A percentile compares a stretch with the other conserved stretches of the same genome.
Conservation (phyloP, 345 rosid species). For the Heritiera fomes region DNA sequence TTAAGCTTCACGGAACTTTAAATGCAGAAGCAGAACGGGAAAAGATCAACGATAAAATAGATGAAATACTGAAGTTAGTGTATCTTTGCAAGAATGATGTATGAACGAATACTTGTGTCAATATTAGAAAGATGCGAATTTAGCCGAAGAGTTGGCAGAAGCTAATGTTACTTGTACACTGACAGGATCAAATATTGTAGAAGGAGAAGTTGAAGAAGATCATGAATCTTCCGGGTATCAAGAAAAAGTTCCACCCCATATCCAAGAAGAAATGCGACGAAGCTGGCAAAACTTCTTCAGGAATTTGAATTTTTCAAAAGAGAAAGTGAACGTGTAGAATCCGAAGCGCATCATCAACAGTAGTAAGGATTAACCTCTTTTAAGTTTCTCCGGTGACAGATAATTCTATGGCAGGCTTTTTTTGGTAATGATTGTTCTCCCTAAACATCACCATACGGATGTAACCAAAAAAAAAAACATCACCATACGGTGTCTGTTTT, state of each 20-base stretch:
- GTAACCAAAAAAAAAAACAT: background rate
- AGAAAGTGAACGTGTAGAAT: constrained; percentile 54
- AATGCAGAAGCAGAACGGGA: constrained; percentile 62
- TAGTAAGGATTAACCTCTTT: background rate
- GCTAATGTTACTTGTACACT: background rate
- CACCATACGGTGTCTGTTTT: background rate
- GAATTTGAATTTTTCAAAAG: constrained; percentile 65
- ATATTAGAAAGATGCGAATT: background rate
- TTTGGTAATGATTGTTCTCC: background rate
- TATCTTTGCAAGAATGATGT: background rate
- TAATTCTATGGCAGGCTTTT: background rate
- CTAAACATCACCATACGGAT: background rate
- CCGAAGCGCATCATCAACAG: constrained; percentile 21
- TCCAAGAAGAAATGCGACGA: constrained; percentile 61
- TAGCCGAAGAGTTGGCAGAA: background rate
- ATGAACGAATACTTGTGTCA: background rate
- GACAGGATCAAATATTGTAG: constrained; percentile 18
- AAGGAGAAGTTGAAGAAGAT: constrained; percentile 72
- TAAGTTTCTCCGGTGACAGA: background rate
- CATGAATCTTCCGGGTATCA: constrained; percentile 62
- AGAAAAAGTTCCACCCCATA: constrained; percentile 67
- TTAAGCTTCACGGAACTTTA: constrained; percentile 66
- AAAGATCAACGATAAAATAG: constrained; percentile 67
- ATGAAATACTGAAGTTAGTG: constrained; percentile 67
- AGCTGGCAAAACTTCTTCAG: constrained; percentile 62